phyloP scores from a whole-genome alignment of 805 yeast species.

The Schwanniomyces polymorphus region DNA sequence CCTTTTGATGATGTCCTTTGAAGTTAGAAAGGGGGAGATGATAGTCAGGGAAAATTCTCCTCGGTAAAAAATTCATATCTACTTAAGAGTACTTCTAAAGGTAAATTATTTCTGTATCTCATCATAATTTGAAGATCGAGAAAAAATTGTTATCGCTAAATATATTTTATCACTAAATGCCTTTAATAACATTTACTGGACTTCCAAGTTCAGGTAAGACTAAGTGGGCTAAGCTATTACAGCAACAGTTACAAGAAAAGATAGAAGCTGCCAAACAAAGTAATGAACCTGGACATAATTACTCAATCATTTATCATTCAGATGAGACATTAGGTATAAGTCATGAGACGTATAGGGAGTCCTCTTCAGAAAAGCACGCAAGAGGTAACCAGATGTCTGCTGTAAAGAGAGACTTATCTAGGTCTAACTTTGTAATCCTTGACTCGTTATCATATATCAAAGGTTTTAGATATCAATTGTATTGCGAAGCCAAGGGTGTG shows the following conservation, averaged over 20 bases:
- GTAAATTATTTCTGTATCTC: neutral
- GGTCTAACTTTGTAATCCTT: constrained; percentile 71
- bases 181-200: constrained; percentile 80
- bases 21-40: constrained; percentile 72
- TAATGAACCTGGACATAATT: constrained; percentile 51
- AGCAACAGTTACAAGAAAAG: constrained; percentile 44
- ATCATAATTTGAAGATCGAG: neutral
- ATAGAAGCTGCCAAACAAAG: constrained; percentile 36
- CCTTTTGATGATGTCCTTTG: constrained; percentile 88
- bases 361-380: constrained; percentile 74
- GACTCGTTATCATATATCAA: constrained; percentile 89
- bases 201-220: constrained; percentile 85
- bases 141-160: neutral
- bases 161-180: constrained; percentile 53
- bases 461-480: constrained; percentile 92
- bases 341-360: constrained; percentile 67
- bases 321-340: constrained; percentile 78
- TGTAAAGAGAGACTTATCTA: constrained; percentile 75
- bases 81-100: neutral
- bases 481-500: constrained; percentile 86
- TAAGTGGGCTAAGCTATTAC: constrained; percentile 62
- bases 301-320: constrained; percentile 65
- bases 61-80: constrained; percentile 56
- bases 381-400: constrained; percentile 87
- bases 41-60: constrained; percentile 72